Evolutionary conservation across 306 rosid species (phyloP), one percentile per base, ranked within the genome.

Genomic region (Cicer yamashitae): DNA sequence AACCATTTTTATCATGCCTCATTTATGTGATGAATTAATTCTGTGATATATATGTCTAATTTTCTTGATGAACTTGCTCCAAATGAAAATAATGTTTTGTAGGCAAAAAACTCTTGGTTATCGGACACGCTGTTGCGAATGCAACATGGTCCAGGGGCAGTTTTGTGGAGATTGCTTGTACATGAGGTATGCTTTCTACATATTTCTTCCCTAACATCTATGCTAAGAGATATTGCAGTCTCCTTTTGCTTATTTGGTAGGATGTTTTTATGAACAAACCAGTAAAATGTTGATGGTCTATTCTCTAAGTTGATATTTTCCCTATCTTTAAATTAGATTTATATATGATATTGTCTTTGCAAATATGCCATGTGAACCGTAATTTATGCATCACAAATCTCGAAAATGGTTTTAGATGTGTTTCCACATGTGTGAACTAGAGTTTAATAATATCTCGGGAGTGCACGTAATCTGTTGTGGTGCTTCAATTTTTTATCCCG

Each of bases 151-250:
- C 52, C 92, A 86, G 81, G 99, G 99, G 38, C 98, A 96, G 79
- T 92, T 96, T 81, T 96, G 98, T 82, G 99, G 99, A 37, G 99
- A 96, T 79, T 96, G 99, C 86, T 80, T 96, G 83, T 96, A 92
- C 84, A 96, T 89, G 92, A 89, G 98, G 99, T 96, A 84, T 78
- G 67, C 46, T 60, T 73, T 78, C 74, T 64, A 57, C 38, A 38
- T 61, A 63, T 43, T 64, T 47, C 77, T 70, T 25, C 73, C 66
- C 18, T 34, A 54, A 52, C 56, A 46, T 74, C 41, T 44, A 51
- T 44, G 64, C 44, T 44, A 73, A 45, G 69, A 65, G 60, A 64
- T 64, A 6, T 22, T 34, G 60, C 38, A 67, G 59, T 75, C 44
- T 67, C 48, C 70, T 15, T 48, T 15, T 75, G 39, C 47, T 61